Evolutionary conservation across 805 yeast genomes (phyloP).

Genomic region (Wickerhamiella sorbophila): DNA sequence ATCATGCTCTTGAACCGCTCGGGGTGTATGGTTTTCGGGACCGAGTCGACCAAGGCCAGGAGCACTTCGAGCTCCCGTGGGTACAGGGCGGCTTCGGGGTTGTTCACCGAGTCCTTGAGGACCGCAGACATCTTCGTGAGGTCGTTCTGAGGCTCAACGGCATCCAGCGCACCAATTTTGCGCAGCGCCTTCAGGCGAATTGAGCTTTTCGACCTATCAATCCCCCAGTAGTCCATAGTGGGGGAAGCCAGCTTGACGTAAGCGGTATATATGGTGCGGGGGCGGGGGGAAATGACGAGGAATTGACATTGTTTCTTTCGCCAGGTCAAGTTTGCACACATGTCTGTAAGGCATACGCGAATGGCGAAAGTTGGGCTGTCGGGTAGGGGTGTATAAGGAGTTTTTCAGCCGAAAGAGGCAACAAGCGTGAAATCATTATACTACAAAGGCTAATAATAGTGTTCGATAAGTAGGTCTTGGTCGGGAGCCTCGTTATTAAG

Average conservation of each 20-base stretch:
- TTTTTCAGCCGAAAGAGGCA: too few species aligned
- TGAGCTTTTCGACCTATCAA: slow-evolving; percentile 10
- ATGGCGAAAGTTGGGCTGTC: too few species aligned
- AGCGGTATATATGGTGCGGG: too few species aligned
- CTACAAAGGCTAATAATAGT: slow-evolving; percentile 22
- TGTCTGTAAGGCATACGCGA: too few species aligned
- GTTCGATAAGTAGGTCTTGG: slow-evolving; percentile 28
- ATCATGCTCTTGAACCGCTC: background rate
- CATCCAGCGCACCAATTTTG: slow-evolving; percentile 12
- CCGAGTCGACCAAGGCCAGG: slow-evolving; percentile 39
- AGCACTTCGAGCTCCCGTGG: slow-evolving; percentile 36
- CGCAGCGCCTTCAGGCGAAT: slow-evolving; percentile 15
- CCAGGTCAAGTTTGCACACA: too few species aligned
- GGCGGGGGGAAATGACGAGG: too few species aligned
- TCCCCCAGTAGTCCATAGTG: slow-evolving; percentile 16
- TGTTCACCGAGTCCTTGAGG: slow-evolving; percentile 4
- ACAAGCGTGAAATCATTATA: background rate
- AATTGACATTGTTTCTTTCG: too few species aligned
- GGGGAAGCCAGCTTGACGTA: background rate
- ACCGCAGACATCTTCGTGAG: slow-evolving; percentile 8
- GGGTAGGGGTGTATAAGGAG: too few species aligned
- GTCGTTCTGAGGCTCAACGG: slow-evolving; percentile 12
- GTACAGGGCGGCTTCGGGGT: slow-evolving; percentile 9
- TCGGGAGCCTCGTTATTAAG: slow-evolving; percentile 28
- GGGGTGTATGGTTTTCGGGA: slow-evolving; percentile 11